Percentiles rank a stretch among this genome's conserved stretches.
Conservation (phyloP, 78 protist genomes). For the Tieghemostelium lacteum region DNA sequence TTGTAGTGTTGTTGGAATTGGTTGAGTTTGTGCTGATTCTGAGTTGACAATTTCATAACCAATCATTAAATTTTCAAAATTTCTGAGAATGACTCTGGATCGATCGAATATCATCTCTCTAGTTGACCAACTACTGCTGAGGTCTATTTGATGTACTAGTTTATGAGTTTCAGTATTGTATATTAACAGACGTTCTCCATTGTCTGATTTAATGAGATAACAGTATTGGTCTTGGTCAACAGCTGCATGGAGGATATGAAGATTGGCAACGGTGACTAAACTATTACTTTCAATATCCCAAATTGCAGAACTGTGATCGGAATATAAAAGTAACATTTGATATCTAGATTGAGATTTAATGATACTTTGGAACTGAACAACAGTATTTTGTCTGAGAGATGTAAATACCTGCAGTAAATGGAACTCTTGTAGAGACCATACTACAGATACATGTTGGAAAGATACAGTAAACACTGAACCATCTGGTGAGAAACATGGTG, state of each 20-base stretch:
- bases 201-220: no score
- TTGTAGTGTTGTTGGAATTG: background rate
- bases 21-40: background rate
- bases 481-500: constrained; percentile 32
- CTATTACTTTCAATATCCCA: constrained; percentile 28
- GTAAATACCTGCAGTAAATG: background rate
- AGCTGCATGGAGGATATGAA: background rate
- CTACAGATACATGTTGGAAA: constrained; percentile 3
- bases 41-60: background rate
- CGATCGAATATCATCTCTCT: background rate
- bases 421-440: background rate
- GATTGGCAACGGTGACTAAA: background rate
- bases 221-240: no score
- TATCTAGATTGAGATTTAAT: background rate
- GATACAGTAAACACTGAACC: constrained; percentile 30
- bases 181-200: no score
- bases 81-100: background rate
- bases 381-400: background rate
- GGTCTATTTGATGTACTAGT: no score
- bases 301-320: background rate
- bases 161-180: no score
- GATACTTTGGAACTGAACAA: background rate
- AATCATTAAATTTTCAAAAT: no score
- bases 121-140: background rate
- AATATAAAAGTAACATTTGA: background rate